Evolutionary conservation across 805 yeast genomes (phyloP).

Genomic region (Candida ponderosae): DNA sequence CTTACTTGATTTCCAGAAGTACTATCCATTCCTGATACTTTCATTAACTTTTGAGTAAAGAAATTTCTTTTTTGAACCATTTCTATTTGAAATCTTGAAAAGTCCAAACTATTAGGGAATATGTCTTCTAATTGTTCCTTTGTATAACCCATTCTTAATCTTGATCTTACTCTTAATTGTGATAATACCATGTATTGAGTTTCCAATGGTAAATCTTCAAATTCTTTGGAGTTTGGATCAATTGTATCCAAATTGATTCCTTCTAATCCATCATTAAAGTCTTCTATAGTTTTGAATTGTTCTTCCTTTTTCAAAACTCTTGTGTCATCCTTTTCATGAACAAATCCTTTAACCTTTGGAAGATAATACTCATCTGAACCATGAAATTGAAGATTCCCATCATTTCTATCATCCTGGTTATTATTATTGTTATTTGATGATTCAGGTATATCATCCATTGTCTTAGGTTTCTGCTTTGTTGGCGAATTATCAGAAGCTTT

Average conservation of each 20-base stretch:
- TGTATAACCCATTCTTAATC: slow-evolving; percentile 92
- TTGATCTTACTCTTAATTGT: slow-evolving; percentile 71
- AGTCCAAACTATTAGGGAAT: slow-evolving; percentile 83
- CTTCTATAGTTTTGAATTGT: slow-evolving; percentile 57
- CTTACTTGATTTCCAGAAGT: slow-evolving; percentile 23
- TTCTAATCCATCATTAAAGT: slow-evolving; percentile 53
- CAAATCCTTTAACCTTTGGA: slow-evolving; percentile 58
- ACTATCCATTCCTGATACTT: slow-evolving; percentile 70
- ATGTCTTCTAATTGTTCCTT: slow-evolving; percentile 78
- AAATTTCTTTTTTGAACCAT: slow-evolving; percentile 89
- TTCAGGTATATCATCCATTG: slow-evolving; percentile 1
- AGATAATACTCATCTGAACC: slow-evolving; percentile 79
- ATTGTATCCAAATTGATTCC: slow-evolving; percentile 63
- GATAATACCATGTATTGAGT: slow-evolving; percentile 86
- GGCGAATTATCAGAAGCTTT: slow-evolving; percentile 17
- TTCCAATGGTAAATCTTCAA: slow-evolving; percentile 66
- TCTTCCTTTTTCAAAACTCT: slow-evolving; percentile 62
- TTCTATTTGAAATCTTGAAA: slow-evolving; percentile 86
- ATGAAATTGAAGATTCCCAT: slow-evolving; percentile 25
- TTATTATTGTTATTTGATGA: slow-evolving; percentile 2
- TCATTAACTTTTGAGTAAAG: slow-evolving; percentile 81
- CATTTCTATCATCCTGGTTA: not conserved
- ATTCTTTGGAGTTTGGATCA: slow-evolving; percentile 79
- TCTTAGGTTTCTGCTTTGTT: slow-evolving; percentile 30
- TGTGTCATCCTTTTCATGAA: slow-evolving; percentile 49